Conservation (phyloP, 352 stramenopile genomes). For the Thalassiosira oceanica region DNA sequence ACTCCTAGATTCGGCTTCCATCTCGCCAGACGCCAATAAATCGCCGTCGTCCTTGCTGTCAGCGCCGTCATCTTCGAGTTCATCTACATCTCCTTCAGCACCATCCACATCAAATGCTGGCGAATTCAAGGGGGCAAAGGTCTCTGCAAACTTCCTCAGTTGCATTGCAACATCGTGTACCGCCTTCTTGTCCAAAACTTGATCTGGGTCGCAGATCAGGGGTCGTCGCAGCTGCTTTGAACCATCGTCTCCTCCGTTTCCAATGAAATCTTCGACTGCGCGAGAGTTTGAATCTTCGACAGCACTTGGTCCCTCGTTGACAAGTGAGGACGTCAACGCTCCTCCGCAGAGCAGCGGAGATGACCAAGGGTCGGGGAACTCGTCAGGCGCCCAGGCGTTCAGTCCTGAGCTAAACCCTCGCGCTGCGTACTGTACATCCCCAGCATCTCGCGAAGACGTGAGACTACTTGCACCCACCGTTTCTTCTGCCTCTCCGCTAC, state of each 20-base stretch:
- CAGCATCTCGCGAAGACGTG: too few relatives aligned
- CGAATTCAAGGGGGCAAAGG: not conserved
- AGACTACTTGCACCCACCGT: conserved; percentile 85
- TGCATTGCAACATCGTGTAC: conserved; percentile 48
- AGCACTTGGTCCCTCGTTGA: not conserved
- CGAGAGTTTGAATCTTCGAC: too few relatives aligned
- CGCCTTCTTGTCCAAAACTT: conserved; percentile 57
- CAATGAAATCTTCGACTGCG: too few relatives aligned
- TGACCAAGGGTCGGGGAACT: conserved; percentile 65
- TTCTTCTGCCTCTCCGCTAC: not conserved
- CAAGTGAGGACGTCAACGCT: conserved; percentile 27
- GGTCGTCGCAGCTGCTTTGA: conserved; percentile 6
- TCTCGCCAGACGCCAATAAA: not conserved
- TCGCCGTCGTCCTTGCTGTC: not conserved
- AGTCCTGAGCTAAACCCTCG: not conserved
- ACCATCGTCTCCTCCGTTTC: not conserved
- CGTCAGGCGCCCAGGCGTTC: conserved; percentile 51
- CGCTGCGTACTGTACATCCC: conserved; percentile 14
- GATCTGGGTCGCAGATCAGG: conserved; percentile 76
- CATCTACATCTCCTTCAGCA: not conserved
- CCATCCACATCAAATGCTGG: conserved; percentile 4
- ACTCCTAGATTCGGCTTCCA: not conserved
- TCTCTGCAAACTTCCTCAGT: conserved; percentile 15
- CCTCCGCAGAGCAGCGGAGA: conserved; percentile 59
- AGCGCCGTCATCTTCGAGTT: not conserved